Evolutionary conservation across 495 filamentous ascomycete genomes (phyloP).

Genomic region (Penicillium diatomitis): DNA sequence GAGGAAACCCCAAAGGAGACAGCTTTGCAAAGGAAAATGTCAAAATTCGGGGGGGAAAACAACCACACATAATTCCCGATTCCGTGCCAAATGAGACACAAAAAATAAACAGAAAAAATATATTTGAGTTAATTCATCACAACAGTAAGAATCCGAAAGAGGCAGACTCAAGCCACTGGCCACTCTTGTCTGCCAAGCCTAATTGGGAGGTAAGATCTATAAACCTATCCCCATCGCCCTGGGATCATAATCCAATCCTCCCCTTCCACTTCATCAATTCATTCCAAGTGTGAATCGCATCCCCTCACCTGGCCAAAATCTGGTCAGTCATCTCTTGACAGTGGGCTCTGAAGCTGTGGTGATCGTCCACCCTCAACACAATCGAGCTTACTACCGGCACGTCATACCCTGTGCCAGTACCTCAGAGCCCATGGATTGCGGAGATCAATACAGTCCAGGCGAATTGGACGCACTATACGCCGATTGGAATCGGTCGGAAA

Average conservation of each 20-base stretch:
- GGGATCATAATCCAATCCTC: conserved; percentile 8
- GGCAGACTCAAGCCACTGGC: not conserved
- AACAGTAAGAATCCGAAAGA: no score
- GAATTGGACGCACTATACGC: conserved; percentile 27
- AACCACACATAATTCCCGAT: not conserved
- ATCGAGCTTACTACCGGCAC: not conserved
- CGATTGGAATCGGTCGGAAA: conserved; percentile 29
- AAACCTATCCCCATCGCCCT: conserved; percentile 34
- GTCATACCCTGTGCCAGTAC: conserved; percentile 9
- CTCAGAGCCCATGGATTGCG: conserved; percentile 37
- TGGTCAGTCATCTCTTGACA: not conserved
- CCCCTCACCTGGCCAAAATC: not conserved
- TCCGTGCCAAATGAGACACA: no score
- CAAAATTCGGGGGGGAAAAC: not conserved
- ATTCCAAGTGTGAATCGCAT: not conserved
- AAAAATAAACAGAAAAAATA: no score
- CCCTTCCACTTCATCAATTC: conserved; percentile 5
- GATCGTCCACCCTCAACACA: no score
- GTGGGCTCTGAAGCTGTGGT: no score
- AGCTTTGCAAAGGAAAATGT: no score
- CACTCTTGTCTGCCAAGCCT: conserved; percentile 5
- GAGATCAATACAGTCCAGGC: conserved; percentile 24
- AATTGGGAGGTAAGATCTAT: conserved; percentile 27
- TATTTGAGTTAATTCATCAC: no score
- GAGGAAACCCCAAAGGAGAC: no score